Conservation (phyloP, 495 filamentous ascomycete genomes). For the Penicillium salamii region DNA sequence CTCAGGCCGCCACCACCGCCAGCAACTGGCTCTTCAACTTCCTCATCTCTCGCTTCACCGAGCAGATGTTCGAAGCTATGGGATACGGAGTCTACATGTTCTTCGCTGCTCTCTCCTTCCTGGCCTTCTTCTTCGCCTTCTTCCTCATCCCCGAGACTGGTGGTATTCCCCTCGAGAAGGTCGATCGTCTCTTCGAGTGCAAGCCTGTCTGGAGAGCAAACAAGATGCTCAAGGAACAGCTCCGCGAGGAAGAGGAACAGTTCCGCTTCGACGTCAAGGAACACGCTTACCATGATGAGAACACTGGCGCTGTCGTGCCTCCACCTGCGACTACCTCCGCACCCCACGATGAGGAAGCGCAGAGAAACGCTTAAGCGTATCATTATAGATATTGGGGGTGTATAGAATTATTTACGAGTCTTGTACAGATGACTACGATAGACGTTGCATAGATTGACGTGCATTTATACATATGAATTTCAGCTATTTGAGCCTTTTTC, state of each 20-base stretch:
- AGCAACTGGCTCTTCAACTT: constrained; percentile 80
- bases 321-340: not conserved
- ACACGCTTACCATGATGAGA: constrained; percentile 17
- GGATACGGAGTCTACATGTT: constrained; percentile 74
- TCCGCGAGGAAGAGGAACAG: constrained; percentile 30
- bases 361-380: not conserved
- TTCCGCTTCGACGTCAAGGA: constrained; percentile 38
- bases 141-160: constrained; percentile 67
- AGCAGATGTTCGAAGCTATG: constrained; percentile 70
- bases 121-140: constrained; percentile 63
- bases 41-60: constrained; percentile 66
- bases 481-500: not conserved
- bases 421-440: not conserved
- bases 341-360: not conserved
- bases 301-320: constrained; percentile 1
- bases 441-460: not conserved
- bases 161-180: constrained; percentile 49
- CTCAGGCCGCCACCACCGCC: constrained; percentile 64
- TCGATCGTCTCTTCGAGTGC: constrained; percentile 55
- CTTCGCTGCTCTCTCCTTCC: constrained; percentile 67
- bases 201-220: constrained; percentile 56
- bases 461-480: not conserved
- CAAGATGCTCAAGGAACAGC: constrained; percentile 25
- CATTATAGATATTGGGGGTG: not conserved
- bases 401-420: not conserved